Conservation (phyloP, 805 yeast genomes). For the Alloascoidea hylecoeti region DNA sequence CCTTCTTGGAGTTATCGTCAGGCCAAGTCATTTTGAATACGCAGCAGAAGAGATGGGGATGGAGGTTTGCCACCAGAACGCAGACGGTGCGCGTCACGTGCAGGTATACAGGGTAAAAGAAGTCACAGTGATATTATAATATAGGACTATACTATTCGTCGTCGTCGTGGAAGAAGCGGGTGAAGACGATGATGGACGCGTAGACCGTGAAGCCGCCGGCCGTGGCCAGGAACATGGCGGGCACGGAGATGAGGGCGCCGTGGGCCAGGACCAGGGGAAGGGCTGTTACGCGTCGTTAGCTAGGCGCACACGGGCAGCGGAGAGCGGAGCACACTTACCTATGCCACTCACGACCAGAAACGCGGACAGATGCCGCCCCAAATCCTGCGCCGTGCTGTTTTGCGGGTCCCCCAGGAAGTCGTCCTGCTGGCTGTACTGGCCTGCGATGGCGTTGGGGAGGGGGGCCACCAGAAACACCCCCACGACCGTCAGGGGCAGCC, state of each 20-base stretch:
- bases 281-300: conserved; percentile 19
- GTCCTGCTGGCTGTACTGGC: conserved; percentile 27
- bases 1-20: too few species aligned
- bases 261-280: conserved; percentile 72
- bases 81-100: too few species aligned
- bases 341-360: conserved; percentile 64
- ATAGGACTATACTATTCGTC: too few species aligned
- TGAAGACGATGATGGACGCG: conserved; percentile 71
- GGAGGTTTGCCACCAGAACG: too few species aligned
- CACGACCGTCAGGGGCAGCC: conserved; percentile 76
- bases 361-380: conserved; percentile 71
- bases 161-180: conserved; percentile 55
- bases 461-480: conserved; percentile 60
- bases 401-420: conserved; percentile 59
- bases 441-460: conserved; percentile 49
- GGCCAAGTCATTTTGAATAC: too few species aligned
- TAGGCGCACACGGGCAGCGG: not conserved
- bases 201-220: conserved; percentile 78
- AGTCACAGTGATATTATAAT: too few species aligned
- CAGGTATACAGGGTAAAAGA: too few species aligned
- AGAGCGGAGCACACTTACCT: conserved; percentile 9
- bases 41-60: too few species aligned
- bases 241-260: conserved; percentile 49
- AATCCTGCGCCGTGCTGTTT: conserved; percentile 48
- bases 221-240: conserved; percentile 67